phyloP scores from a whole-genome alignment of 1,139 yeast species.

The Candida sojae region DNA sequence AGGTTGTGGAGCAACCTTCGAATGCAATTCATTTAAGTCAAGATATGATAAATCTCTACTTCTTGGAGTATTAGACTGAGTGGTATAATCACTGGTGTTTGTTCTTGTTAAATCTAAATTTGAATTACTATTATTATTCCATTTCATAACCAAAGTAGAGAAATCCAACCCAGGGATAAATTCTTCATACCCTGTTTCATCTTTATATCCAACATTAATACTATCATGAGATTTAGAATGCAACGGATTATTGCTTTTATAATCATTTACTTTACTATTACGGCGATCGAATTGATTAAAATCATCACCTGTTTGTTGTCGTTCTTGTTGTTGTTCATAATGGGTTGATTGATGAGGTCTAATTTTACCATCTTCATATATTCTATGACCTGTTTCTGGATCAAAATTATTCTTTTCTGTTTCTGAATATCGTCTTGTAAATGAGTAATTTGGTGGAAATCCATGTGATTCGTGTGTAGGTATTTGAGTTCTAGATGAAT shows the following conservation, averaged over 20 bases:
- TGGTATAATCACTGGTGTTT: slow-evolving; percentile 13
- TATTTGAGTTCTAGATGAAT: neutral
- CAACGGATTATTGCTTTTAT: slow-evolving; percentile 15
- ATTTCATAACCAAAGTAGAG: slow-evolving; percentile 40
- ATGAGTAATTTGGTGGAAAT: slow-evolving; percentile 18
- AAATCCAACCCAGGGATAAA: slow-evolving; percentile 69
- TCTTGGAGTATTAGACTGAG: slow-evolving; percentile 21
- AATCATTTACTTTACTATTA: neutral
- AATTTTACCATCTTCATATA: slow-evolving; percentile 50
- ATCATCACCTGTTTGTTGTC: neutral
- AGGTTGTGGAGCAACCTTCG: slow-evolving; percentile 50
- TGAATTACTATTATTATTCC: slow-evolving; percentile 27
- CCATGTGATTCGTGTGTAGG: neutral
- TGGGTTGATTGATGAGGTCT: slow-evolving; percentile 29
- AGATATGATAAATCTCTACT: slow-evolving; percentile 40
- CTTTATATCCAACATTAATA: slow-evolving; percentile 13
- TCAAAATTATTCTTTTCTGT: slow-evolving; percentile 56
- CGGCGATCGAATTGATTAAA: slow-evolving; percentile 1
- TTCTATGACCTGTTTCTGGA: slow-evolving; percentile 49
- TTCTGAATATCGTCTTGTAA: slow-evolving; percentile 56
- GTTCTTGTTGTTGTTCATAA: neutral
- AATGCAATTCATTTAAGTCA: slow-evolving; percentile 47
- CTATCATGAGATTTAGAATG: slow-evolving; percentile 37
- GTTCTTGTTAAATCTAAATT: slow-evolving; percentile 13
- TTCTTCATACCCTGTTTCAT: slow-evolving; percentile 56